These are phyloP conservation scores for Cyberlindnera samutprakarnensis DNA, from an alignment of 805 yeast genomes.

Conservation along the genomic window DNA sequence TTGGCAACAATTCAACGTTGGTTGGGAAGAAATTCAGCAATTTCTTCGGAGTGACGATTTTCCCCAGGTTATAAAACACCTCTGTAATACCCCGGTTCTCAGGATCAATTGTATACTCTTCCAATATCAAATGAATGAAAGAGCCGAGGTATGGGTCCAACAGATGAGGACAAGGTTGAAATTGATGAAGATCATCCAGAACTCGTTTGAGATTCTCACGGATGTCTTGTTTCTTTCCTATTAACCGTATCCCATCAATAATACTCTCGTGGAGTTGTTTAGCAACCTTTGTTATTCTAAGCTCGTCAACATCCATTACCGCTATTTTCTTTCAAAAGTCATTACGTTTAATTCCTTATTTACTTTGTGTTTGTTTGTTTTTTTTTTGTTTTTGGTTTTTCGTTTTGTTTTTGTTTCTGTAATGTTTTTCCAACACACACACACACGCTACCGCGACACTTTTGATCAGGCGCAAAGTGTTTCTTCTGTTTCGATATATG, in stretches of 20 bases:
- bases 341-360: too few species aligned
- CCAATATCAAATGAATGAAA: constrained; percentile 2
- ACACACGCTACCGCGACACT: too few species aligned
- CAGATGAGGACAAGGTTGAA: constrained; percentile 46
- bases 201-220: constrained; percentile 1
- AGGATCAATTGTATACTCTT: constrained; percentile 20
- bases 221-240: neutral
- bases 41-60: constrained; percentile 58
- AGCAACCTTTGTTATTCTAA: constrained; percentile 14
- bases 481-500: too few species aligned
- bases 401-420: neutral
- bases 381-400: neutral
- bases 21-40: constrained; percentile 53
- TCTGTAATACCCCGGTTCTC: constrained; percentile 7
- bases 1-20: constrained; percentile 43
- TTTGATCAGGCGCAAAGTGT: too few species aligned
- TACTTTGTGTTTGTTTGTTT: constrained; percentile 1
- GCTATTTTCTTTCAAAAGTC: too few species aligned
- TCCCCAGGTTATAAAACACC: constrained; percentile 52
- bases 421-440: too few species aligned
- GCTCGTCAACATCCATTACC: constrained; percentile 13
- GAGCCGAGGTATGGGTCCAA: constrained; percentile 28
- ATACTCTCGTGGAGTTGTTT: constrained; percentile 6
- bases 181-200: constrained; percentile 32
- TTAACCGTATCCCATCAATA: neutral